phyloP scores from a whole-genome alignment of 148 eudicot species.

The Amaranthus palmeri region DNA sequence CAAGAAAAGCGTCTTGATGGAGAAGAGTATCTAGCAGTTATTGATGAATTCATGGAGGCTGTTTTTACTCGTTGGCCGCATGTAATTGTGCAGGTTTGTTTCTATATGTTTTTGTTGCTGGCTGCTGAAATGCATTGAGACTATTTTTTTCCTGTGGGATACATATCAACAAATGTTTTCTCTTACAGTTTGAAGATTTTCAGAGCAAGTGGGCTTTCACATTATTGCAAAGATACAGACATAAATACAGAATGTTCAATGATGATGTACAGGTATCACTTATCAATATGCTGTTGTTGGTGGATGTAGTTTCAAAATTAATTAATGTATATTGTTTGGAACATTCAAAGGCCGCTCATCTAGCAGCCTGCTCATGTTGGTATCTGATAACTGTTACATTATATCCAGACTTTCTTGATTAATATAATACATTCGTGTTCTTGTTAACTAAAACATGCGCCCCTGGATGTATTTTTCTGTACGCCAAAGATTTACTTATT shows the following conservation, averaged over 20 bases:
- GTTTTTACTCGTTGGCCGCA: slow-evolving; percentile 96
- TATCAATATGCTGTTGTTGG: neutral
- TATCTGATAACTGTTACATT: too few relatives aligned
- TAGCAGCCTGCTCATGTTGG: neutral
- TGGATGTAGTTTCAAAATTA: neutral
- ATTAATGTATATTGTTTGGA: neutral
- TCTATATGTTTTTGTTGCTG: slow-evolving; percentile 7
- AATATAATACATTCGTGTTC: too few relatives aligned
- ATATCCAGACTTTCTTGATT: neutral
- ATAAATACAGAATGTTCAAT: slow-evolving; percentile 91
- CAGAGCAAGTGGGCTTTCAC: slow-evolving; percentile 99
- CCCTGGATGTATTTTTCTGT: too few relatives aligned
- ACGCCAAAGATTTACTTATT: too few relatives aligned
- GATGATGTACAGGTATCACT: slow-evolving; percentile 89
- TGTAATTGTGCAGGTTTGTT: slow-evolving; percentile 82
- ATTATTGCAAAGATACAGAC: slow-evolving; percentile 86
- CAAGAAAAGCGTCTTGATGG: slow-evolving; percentile 96
- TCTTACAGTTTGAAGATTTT: slow-evolving; percentile 90
- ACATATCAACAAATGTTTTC: neutral
- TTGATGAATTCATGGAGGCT: slow-evolving; percentile 98
- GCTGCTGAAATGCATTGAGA: neutral
- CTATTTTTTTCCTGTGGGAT: neutral
- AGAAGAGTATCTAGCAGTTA: slow-evolving; percentile 79
- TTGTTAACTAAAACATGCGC: too few relatives aligned
- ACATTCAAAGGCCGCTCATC: neutral